Conservation (phyloP, 768 basidiomycete genomes). For the Termitomyces sp. region DNA sequence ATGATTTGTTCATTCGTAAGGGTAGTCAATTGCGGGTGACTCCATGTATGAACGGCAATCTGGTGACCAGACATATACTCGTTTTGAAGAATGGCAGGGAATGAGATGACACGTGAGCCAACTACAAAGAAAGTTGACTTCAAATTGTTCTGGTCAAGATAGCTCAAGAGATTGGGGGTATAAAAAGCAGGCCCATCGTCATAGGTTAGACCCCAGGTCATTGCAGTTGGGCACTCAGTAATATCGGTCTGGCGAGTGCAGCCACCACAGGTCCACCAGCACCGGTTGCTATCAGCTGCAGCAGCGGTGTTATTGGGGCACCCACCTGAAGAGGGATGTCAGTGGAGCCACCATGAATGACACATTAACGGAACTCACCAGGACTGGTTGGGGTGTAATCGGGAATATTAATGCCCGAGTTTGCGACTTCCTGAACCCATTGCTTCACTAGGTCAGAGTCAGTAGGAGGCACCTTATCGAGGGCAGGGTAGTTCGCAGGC, state of each 20-base stretch:
- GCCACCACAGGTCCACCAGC: slow-evolving; percentile 82
- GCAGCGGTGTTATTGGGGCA: slow-evolving; percentile 59
- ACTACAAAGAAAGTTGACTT: slow-evolving; percentile 86
- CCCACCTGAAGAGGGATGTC: slow-evolving; percentile 28
- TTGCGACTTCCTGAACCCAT: slow-evolving; percentile 62
- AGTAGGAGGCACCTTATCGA: slow-evolving; percentile 57
- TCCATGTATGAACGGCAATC: slow-evolving; percentile 65
- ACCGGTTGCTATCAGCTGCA: slow-evolving; percentile 44
- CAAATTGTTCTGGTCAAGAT: slow-evolving; percentile 57
- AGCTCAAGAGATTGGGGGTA: slow-evolving; percentile 68
- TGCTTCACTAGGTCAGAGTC: slow-evolving; percentile 59
- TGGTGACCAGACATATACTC: slow-evolving; percentile 81
- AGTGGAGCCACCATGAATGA: slow-evolving; percentile 1
- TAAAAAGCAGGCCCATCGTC: slow-evolving; percentile 81
- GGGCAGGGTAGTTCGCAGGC: slow-evolving; percentile 55
- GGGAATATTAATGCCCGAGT: slow-evolving; percentile 56
- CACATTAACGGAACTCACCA: slow-evolving; percentile 22
- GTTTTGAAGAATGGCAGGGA: slow-evolving; percentile 61
- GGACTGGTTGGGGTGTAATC: slow-evolving; percentile 35
- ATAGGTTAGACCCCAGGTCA: slow-evolving; percentile 52
- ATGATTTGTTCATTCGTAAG: slow-evolving; percentile 76
- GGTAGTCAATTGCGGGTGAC: slow-evolving; percentile 68
- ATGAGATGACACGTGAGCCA: slow-evolving; percentile 72
- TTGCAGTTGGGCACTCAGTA: slow-evolving; percentile 63
- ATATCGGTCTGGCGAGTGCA: slow-evolving; percentile 68